phyloP scores from a whole-genome alignment of 805 yeast genomes.

The Candida coleopterorum region DNA sequence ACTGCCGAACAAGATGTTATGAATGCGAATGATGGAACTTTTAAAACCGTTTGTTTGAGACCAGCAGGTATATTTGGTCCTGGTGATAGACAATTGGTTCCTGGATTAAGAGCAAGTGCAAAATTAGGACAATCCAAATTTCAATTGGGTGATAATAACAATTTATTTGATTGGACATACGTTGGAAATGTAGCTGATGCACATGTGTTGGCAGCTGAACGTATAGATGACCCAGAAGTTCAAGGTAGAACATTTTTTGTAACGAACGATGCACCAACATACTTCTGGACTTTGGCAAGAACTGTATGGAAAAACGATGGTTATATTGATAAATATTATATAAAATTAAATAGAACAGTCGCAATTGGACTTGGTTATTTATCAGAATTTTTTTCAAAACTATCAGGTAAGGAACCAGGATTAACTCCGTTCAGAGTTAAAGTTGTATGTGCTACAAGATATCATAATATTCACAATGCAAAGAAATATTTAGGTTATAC shows the following conservation, averaged over 20 bases:
- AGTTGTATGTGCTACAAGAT: conserved; percentile 88
- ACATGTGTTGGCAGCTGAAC: conserved; percentile 87
- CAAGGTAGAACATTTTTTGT: conserved; percentile 87
- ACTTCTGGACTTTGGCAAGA: conserved; percentile 95
- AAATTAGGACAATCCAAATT: conserved; percentile 81
- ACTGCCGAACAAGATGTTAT: conserved; percentile 81
- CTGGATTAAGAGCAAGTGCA: conserved; percentile 83
- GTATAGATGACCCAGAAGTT: conserved; percentile 53
- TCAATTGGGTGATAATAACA: conserved; percentile 92
- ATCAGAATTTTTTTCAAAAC: conserved; percentile 66
- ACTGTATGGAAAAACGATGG: conserved; percentile 98
- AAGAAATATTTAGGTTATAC: conserved; percentile 68
- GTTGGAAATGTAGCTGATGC: conserved; percentile 98
- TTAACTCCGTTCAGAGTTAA: conserved; percentile 92
- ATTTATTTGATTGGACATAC: conserved; percentile 93
- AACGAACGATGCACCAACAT: conserved; percentile 91
- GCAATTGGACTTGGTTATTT: conserved; percentile 80
- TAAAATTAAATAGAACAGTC: conserved; percentile 66
- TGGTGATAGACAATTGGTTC: conserved; percentile 95
- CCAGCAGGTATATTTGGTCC: conserved; percentile 99
- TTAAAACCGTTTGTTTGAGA: conserved; percentile 80
- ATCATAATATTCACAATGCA: conserved; percentile 89
- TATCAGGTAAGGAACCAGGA: conserved; percentile 84
- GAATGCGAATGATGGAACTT: conserved; percentile 55
- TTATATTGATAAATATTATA: conserved; percentile 61